Evolutionary conservation across 2,329 filamentous ascomycete genomes (phyloP), one percentile per base, ranked within the genome.

Genomic region (Alternaria burnsii): DNA sequence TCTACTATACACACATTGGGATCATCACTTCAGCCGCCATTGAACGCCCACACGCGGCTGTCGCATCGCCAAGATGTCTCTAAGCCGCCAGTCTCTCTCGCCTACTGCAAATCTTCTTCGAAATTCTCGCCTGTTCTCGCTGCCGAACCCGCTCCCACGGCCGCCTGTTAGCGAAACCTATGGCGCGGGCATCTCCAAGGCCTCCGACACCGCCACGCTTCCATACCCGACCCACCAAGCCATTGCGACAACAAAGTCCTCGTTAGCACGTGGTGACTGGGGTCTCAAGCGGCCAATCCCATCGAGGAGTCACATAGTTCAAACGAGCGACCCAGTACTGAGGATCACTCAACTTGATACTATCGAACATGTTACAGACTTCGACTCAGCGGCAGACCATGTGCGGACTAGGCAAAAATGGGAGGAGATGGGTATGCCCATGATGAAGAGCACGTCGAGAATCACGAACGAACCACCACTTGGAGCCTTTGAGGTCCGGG

Each of bases 271-370:
- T 73, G 94, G 94, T 36, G 94, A 98, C 74, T 98, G 94, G 94
- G 94, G 94, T 14, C 82, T 97, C 71, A 98, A 98, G 82, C 85
- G 94, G 56, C 85, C 93, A 1, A 83, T 98, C 6, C 94, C 94
- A 1, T 81, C 90, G 9, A 90, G 90, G 76, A 89, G 90, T 3
- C 67, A 59, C 9, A 94, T 92, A 5, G 87, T 88, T 20, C 87
- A 87, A 55, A 88, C 88, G 7, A 82, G 79, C 44, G 89, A 88
- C n/a, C 91, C 93, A 10, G 83, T 91, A 51, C 86, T 97, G 55
- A 88, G 92, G 66, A 81, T 98, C 68, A 89, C 88, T 71, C 86
- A 90, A 61, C 85, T 97, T 66, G 94, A 98, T 82, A 91, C 92
- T 2, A 86, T 89, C 69, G 93, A 97, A 79, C 91, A 93, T 76